Evolutionary conservation across 306 rosid genomes (phyloP), one percentile per base, ranked within the genome.

Genomic region (Cicer cuneatum): DNA sequence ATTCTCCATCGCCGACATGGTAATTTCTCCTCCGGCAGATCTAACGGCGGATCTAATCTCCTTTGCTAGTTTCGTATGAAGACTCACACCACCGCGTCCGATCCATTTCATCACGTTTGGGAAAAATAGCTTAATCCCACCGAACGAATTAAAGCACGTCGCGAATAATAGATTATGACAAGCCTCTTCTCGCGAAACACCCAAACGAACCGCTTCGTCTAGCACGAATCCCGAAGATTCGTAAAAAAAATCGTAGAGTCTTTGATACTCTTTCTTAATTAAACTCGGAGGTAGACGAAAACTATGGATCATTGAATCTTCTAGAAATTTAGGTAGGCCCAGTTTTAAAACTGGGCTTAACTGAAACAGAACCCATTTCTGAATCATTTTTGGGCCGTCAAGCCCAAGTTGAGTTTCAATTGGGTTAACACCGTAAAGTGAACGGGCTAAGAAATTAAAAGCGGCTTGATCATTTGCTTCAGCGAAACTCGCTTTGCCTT

Each of bases 141-240:
- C 99, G 7, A 88, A 90, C 0, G 97, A 87, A 48, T 94, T 94
- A 14, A 94, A 94, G 68, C 99, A 92, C 10, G 97, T 94, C 35
- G 99, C 87, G 72, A 94, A 94, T 0, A 94, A 8, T 2, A 94
- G 35, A 8, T 94, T 94, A 75, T 94, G 99, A 43, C 99, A 92
- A 8, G 99, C 97, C 35, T 94, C 99, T 0, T 92, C 97, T 11
- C 89, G 70, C 0, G 96, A 77, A n/a, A 94, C 29, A 0, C 97
- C 97, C 47, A 91, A 8, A 2, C 86, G 80, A 72, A 86, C 97
- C 0, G 96, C 97, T 73, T 94, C 99, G 8, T 83, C 93, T 1
- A 94, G 86, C 2, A 90, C 89, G 41, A 43, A 57, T 0, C 79
- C 79, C 2, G 97, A 85, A 0, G 95, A 79, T 5, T 66, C 14